Conservation (phyloP, 352 stramenopile species). For the Phytophthora cryptogea region DNA sequence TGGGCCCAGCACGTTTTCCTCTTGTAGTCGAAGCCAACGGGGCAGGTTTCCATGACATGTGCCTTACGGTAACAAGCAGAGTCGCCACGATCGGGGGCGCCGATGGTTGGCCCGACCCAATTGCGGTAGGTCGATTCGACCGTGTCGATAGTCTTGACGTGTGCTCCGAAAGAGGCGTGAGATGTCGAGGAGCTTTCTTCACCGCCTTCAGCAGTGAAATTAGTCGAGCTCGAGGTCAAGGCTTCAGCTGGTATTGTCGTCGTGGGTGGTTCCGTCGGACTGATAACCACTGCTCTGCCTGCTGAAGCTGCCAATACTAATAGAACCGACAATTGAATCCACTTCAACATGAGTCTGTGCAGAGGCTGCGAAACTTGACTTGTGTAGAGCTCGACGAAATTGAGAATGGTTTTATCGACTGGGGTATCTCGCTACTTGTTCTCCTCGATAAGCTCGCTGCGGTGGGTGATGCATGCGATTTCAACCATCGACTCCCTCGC, state of each 20-base stretch:
- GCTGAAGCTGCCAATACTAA: not conserved
- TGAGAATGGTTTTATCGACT: not conserved
- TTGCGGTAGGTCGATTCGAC: not conserved
- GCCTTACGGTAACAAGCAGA: not conserved
- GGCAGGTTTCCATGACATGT: not conserved
- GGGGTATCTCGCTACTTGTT: not conserved
- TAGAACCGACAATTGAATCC: not conserved
- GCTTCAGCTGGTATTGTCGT: not conserved
- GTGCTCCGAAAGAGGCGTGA: not conserved
- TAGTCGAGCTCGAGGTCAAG: not conserved
- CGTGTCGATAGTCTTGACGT: not conserved
- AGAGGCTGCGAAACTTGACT: not conserved
- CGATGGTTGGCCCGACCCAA: not conserved
- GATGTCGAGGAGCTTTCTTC: not conserved
- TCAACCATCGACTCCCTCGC: not conserved
- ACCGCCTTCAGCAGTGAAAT: not conserved
- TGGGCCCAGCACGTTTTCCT: not conserved
- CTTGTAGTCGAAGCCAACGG: constrained; percentile 1
- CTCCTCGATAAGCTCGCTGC: not conserved
- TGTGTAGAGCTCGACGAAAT: not conserved
- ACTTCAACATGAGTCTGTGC: not conserved
- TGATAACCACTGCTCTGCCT: not conserved
- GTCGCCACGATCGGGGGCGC: not conserved
- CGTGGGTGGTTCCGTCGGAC: not conserved
- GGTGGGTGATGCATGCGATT: not conserved